Evolutionary conservation across 768 basidiomycete species (phyloP), one percentile per base, ranked within the genome.

Genomic region (Lactarius psammicola): DNA sequence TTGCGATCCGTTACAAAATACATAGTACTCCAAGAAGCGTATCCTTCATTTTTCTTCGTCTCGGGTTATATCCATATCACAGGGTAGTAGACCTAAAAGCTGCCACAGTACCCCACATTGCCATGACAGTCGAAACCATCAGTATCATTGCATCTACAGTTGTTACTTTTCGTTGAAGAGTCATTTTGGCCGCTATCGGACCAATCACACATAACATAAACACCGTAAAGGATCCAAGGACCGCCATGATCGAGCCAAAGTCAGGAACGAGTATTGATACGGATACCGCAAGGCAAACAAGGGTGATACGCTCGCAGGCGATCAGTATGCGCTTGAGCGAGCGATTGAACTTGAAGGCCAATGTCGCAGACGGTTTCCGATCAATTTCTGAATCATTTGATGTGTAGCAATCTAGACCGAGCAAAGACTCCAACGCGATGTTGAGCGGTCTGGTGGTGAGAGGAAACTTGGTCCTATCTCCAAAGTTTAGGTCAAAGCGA

Each of bases 151-250:
- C 82, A 71, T 95, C 92, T 55, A 84, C 76, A 51, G 77, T 56
- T 15, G 76, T 73, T 68, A 83, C 84, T 51, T 73, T 77, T 4
- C 82, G 78, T 28, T 82, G 78, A 63, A 93, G 77, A 57, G 80
- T 81, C 18, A 88, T 77, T 73, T 90, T 90, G 5, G 89, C 89
- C 30, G 84, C 78, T 44, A 95, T 79, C 5, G 94, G 95, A 7
- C 81, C 77, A 61, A 84, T 80, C 56, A 83, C 80, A 68, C 84
- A 85, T 33, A 85, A 77, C 63, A 80, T 63, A 67, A 85, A 86
- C 0, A 93, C 90, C 40, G 88, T 87, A 75, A 94, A 93, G n/a
- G 92, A 88, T 2, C 95, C 95, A 60, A 98, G 79, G 75, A 97
- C 91, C 1, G 93, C 91, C 90, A 95, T 94, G 75, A 89, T 79